These are phyloP conservation scores for Naumovozyma baii DNA, from an alignment of 805 yeast genomes.

Conservation along the genomic window DNA sequence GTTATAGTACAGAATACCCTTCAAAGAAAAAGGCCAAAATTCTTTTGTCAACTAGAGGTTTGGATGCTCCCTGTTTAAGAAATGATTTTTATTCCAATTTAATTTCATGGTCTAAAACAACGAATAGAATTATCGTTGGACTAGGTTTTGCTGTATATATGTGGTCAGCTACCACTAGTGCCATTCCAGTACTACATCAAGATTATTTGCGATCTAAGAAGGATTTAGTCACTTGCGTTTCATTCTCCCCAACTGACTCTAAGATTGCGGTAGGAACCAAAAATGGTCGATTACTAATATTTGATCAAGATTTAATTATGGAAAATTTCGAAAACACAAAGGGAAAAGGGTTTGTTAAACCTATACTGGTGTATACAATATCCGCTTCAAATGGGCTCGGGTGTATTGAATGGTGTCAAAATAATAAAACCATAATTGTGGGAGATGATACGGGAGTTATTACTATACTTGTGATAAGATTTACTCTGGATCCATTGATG, in stretches of 20 bases:
- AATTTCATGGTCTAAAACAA: slow-evolving; percentile 55
- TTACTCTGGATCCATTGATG: background rate
- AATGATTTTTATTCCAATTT: slow-evolving; percentile 74
- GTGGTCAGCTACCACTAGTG: slow-evolving; percentile 50
- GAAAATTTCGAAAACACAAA: slow-evolving; percentile 2
- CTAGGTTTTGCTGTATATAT: slow-evolving; percentile 46
- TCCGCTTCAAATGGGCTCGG: slow-evolving; percentile 38
- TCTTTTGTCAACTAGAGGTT: slow-evolving; percentile 39
- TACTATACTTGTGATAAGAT: slow-evolving; percentile 31
- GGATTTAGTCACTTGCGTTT: slow-evolving; percentile 46
- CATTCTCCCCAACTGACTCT: slow-evolving; percentile 39
- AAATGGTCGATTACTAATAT: slow-evolving; percentile 43
- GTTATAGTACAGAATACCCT: too few relatives aligned
- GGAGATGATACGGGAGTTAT: slow-evolving; percentile 65
- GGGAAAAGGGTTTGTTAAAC: slow-evolving; percentile 5
- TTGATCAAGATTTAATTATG: slow-evolving; percentile 30
- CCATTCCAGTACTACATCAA: slow-evolving; percentile 34
- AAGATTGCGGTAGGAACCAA: slow-evolving; percentile 48
- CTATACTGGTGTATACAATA: slow-evolving; percentile 15
- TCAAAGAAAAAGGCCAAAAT: slow-evolving; percentile 27
- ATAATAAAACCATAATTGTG: slow-evolving; percentile 34
- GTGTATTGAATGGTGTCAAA: slow-evolving; percentile 49
- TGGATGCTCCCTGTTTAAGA: slow-evolving; percentile 61
- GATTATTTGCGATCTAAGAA: slow-evolving; percentile 23
- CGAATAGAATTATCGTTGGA: slow-evolving; percentile 55